Evolutionary conservation across 2,329 filamentous ascomycete species (phyloP).

Genomic region (Diplodia seriata): DNA sequence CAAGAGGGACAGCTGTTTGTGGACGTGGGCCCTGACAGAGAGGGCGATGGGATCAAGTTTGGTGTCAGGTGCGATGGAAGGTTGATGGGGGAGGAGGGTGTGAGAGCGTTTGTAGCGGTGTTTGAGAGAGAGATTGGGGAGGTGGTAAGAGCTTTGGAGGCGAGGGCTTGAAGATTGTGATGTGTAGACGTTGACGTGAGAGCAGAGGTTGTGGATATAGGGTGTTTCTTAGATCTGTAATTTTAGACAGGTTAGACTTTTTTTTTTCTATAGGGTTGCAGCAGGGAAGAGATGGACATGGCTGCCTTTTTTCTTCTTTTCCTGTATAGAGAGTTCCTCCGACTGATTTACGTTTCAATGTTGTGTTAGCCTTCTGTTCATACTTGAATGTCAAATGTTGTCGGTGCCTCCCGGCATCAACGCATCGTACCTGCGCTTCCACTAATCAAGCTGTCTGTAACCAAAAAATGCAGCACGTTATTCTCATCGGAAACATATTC

Average conservation of each 20-base stretch:
- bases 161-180: too few relatives aligned
- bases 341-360: neutral
- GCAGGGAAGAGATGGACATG: neutral
- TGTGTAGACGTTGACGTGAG: neutral
- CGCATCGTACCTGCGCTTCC: too few relatives aligned
- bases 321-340: neutral
- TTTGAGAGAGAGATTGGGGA: constrained; percentile 29
- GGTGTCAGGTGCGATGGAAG: constrained; percentile 23
- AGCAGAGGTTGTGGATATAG: neutral
- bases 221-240: neutral
- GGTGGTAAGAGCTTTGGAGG: constrained; percentile 17
- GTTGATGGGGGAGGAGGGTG: constrained; percentile 27
- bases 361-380: neutral
- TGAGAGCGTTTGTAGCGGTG: constrained; percentile 1
- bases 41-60: constrained; percentile 17
- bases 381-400: too few relatives aligned
- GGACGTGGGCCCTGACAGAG: constrained; percentile 30
- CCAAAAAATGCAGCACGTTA: too few relatives aligned
- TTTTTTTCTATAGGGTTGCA: too few relatives aligned
- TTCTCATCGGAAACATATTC: too few relatives aligned
- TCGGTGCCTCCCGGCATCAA: too few relatives aligned
- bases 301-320: neutral
- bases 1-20: constrained; percentile 22
- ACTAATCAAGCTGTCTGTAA: too few relatives aligned
- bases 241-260: too few relatives aligned